Percentiles rank a stretch among this genome's conserved stretches.
phyloP scores from a whole-genome alignment of 306 rosid species.

The Corylus americana region DNA sequence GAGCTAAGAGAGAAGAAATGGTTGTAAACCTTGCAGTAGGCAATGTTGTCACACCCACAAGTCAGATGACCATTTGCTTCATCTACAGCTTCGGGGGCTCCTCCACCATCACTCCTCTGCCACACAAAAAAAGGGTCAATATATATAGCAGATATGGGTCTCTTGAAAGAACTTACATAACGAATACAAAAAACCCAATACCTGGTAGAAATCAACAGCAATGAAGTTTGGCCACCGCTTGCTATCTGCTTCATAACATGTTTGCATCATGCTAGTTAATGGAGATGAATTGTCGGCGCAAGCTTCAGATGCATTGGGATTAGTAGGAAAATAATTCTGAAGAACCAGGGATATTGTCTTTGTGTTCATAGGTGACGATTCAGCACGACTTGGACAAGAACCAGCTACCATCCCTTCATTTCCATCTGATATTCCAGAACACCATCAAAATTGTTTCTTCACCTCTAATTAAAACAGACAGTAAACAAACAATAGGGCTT shows the following conservation, averaged over 20 bases:
- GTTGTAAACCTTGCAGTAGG: slow-evolving; percentile 85
- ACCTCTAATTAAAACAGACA: not conserved
- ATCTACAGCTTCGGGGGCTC: slow-evolving; percentile 92
- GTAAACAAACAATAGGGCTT: not conserved
- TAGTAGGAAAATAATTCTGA: slow-evolving; percentile 58
- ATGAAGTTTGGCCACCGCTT: slow-evolving; percentile 92
- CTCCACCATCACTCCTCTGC: slow-evolving; percentile 93
- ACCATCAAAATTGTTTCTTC: slow-evolving; percentile 14
- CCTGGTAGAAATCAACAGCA: slow-evolving; percentile 92
- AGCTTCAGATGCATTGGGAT: slow-evolving; percentile 56
- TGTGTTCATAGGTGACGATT: slow-evolving; percentile 70
- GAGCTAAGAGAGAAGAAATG: not conserved
- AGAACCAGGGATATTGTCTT: slow-evolving; percentile 61
- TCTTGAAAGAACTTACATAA: not conserved
- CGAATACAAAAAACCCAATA: slow-evolving; percentile 3
- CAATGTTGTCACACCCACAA: slow-evolving; percentile 86
- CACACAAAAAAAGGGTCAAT: slow-evolving; percentile 6
- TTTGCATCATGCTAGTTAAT: slow-evolving; percentile 47
- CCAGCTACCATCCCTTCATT: slow-evolving; percentile 68
- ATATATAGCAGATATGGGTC: not conserved
- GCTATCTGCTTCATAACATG: slow-evolving; percentile 67
- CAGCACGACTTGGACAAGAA: slow-evolving; percentile 71
- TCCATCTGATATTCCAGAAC: slow-evolving; percentile 64
- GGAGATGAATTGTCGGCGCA: slow-evolving; percentile 82
- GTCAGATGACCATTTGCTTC: slow-evolving; percentile 86